phyloP scores from a whole-genome alignment of 2,329 filamentous ascomycete species.

The Colletotrichum trifolii region DNA sequence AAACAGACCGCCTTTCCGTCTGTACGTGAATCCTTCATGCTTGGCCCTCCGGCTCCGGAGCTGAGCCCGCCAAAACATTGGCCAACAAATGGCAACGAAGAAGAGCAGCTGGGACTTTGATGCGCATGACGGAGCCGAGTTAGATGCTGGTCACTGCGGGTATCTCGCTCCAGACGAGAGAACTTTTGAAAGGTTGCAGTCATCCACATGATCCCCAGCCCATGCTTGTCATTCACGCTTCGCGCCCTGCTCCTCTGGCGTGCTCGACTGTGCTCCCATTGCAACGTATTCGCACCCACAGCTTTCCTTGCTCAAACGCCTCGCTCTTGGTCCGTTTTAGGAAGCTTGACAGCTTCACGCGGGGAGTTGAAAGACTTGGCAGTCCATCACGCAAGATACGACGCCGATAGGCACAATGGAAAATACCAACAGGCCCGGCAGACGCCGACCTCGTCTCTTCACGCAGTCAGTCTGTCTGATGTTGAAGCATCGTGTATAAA shows the following conservation, averaged over 20 bases:
- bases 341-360: constrained; percentile 32
- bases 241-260: too few relatives aligned
- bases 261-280: constrained; percentile 8
- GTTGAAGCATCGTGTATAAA: constrained; percentile 19
- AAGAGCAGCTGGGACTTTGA: too few relatives aligned
- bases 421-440: constrained; percentile 3
- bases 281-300: constrained; percentile 3
- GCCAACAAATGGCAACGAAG: too few relatives aligned
- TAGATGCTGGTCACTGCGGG: not conserved
- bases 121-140: not conserved
- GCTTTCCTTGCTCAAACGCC: constrained; percentile 18
- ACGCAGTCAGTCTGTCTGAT: not conserved
- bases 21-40: constrained; percentile 1
- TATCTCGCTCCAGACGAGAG: not conserved
- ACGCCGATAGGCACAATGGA: constrained; percentile 21
- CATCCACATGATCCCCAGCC: not conserved
- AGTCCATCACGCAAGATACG: constrained; percentile 34
- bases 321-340: constrained; percentile 26
- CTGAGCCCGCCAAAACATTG: not conserved
- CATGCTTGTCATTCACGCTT: not conserved
- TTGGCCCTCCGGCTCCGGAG: constrained; percentile 4
- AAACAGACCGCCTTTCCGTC: not conserved
- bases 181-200: constrained; percentile 2
- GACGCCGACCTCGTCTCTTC: not conserved
- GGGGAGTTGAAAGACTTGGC: constrained; percentile 21